Conservation (phyloP, 495 filamentous ascomycete genomes). For the Aspergillus sclerotioniger region DNA sequence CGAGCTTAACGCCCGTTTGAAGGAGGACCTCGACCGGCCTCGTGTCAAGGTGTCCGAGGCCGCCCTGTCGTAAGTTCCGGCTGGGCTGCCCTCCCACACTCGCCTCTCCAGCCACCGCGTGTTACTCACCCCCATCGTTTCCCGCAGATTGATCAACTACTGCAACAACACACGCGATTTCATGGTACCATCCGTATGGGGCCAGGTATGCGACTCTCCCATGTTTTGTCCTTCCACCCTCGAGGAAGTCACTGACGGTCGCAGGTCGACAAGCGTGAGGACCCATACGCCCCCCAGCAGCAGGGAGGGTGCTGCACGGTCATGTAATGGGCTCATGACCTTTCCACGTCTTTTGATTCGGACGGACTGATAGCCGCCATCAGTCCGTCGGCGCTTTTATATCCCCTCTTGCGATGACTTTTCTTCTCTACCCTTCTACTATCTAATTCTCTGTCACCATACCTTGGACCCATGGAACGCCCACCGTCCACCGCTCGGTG, state of each 20-base stretch:
- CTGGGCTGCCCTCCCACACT: constrained; percentile 3
- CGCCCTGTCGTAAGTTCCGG: constrained; percentile 72
- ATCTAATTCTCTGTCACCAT: constrained; percentile 19
- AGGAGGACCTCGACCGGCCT: constrained; percentile 92
- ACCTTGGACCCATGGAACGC: neutral
- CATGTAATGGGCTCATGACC: constrained; percentile 65
- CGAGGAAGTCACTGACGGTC: constrained; percentile 8
- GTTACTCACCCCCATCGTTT: constrained; percentile 22
- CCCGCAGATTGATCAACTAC: constrained; percentile 83
- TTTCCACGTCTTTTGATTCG: constrained; percentile 6
- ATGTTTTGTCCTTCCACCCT: neutral
- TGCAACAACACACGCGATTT: constrained; percentile 96
- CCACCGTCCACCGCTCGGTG: neutral
- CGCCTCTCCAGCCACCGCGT: constrained; percentile 1
- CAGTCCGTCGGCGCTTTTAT: constrained; percentile 19
- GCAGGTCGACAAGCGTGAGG: constrained; percentile 83
- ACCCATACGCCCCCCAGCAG: constrained; percentile 94
- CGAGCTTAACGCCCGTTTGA: constrained; percentile 89
- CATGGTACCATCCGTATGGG: constrained; percentile 98
- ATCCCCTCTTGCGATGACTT: constrained; percentile 37
- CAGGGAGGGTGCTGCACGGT: constrained; percentile 86
- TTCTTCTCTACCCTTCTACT: constrained; percentile 19
- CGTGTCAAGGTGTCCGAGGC: constrained; percentile 95
- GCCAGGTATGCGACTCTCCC: constrained; percentile 60
- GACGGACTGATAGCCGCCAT: constrained; percentile 14